These are phyloP conservation scores for Boletus rubescentipes DNA, from an alignment of 768 basidiomycete genomes.

Conservation along the genomic window DNA sequence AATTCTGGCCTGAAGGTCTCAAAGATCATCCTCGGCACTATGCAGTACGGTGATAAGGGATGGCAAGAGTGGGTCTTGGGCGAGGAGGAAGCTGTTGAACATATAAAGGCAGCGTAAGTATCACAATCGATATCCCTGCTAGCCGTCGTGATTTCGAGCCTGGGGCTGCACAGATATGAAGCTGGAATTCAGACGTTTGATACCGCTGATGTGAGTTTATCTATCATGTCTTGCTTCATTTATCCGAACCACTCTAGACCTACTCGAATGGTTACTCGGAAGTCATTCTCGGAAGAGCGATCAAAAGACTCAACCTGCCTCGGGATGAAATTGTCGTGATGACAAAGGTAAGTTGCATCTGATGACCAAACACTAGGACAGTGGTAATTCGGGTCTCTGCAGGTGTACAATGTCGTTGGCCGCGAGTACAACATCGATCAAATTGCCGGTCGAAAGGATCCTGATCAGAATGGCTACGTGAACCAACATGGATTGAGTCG, in stretches of 20 bases:
- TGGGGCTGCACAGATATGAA: slow-evolving; percentile 28
- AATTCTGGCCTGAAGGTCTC: slow-evolving; percentile 52
- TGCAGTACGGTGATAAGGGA: slow-evolving; percentile 44
- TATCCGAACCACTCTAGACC: slow-evolving; percentile 34
- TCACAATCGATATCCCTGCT: neutral
- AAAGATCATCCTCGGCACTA: slow-evolving; percentile 48
- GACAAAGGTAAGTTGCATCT: slow-evolving; percentile 53
- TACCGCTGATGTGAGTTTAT: slow-evolving; percentile 31
- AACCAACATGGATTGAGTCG: slow-evolving; percentile 48
- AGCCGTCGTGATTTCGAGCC: neutral
- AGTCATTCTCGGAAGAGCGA: slow-evolving; percentile 65
- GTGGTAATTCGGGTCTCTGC: neutral
- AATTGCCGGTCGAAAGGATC: slow-evolving; percentile 18
- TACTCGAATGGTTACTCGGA: slow-evolving; percentile 71
- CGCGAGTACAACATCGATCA: slow-evolving; percentile 16
- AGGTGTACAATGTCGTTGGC: slow-evolving; percentile 44
- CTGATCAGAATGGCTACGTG: slow-evolving; percentile 44
- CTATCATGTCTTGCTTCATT: neutral
- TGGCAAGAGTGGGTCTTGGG: slow-evolving; percentile 56
- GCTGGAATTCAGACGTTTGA: slow-evolving; percentile 38
- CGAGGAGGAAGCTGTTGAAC: slow-evolving; percentile 44
- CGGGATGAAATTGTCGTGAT: slow-evolving; percentile 75
- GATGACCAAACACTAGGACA: neutral
- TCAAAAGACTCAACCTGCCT: slow-evolving; percentile 65
- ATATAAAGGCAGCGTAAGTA: slow-evolving; percentile 48